phyloP scores from a whole-genome alignment of 176 grass and related monocot genomes.

The Oryza meridionalis region DNA sequence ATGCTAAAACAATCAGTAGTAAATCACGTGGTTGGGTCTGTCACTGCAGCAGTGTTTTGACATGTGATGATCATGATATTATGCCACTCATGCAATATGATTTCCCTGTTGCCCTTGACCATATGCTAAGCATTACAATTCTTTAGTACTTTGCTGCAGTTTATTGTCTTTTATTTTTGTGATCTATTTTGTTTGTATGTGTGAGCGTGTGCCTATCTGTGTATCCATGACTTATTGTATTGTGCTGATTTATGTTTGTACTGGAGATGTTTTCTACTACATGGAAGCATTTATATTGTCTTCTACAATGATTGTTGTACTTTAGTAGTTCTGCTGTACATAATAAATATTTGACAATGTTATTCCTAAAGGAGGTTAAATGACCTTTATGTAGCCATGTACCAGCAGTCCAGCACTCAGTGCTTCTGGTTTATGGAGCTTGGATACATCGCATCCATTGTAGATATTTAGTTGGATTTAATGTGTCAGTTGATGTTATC shows the following conservation, averaged over 20 bases:
- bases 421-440: background rate
- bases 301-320: background rate
- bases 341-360: background rate
- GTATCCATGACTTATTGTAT: background rate
- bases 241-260: background rate
- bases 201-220: background rate
- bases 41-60: background rate
- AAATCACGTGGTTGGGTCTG: background rate
- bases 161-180: background rate
- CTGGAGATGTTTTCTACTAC: background rate
- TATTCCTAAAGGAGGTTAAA: background rate
- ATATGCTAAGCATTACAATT: background rate
- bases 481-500: background rate
- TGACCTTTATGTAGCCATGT: conserved; percentile 4
- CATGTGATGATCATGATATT: background rate
- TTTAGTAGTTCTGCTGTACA: background rate
- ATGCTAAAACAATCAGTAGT: conserved; percentile 4
- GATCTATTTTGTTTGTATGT: background rate
- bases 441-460: conserved; percentile 5
- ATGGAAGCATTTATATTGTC: background rate
- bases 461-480: background rate
- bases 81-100: background rate
- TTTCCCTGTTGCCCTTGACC: background rate
- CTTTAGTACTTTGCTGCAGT: background rate
- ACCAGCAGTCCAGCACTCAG: background rate